These are phyloP conservation scores for Aechmea fasciata DNA, from an alignment of 176 grass and related monocot genomes.

Conservation along the genomic window DNA sequence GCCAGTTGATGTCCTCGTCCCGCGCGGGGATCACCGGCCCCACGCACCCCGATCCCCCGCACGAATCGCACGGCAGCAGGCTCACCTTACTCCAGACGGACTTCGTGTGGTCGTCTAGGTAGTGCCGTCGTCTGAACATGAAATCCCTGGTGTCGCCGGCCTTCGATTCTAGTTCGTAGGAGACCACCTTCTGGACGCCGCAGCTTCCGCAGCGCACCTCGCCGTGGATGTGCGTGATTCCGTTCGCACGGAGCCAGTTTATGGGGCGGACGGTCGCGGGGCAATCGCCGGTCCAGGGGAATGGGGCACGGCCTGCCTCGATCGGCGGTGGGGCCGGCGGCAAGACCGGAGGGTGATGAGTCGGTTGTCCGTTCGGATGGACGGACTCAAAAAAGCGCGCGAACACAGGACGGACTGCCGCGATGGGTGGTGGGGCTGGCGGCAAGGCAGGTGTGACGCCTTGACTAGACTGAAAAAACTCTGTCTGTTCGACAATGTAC, in stretches of 20 bases:
- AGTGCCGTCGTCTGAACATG: slow-evolving; percentile 24
- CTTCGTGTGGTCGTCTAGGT: slow-evolving; percentile 45
- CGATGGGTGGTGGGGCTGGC: neutral
- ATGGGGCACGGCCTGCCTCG: slow-evolving; percentile 13
- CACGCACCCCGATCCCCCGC: slow-evolving; percentile 12
- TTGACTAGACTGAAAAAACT: no score
- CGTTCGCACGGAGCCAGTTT: slow-evolving; percentile 9
- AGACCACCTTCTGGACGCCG: neutral
- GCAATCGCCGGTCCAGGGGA: slow-evolving; percentile 39
- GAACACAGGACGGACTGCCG: slow-evolving; percentile 18
- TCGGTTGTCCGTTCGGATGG: no score
- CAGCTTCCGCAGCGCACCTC: slow-evolving; percentile 39
- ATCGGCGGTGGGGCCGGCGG: no score
- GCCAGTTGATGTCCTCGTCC: slow-evolving; percentile 55
- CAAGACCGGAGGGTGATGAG: no score
- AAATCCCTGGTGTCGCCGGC: slow-evolving; percentile 30
- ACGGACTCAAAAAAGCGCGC: no score
- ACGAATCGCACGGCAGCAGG: slow-evolving; percentile 31
- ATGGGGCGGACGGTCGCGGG: slow-evolving; percentile 25
- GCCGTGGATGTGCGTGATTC: slow-evolving; percentile 37
- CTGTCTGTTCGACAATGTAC: no score
- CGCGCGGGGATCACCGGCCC: slow-evolving; percentile 39
- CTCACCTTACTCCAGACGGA: slow-evolving; percentile 19
- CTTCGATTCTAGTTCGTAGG: slow-evolving; percentile 42
- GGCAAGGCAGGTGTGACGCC: no score